phyloP scores from a whole-genome alignment of 257 asterid genomes.

The Solanum gandarillasii region DNA sequence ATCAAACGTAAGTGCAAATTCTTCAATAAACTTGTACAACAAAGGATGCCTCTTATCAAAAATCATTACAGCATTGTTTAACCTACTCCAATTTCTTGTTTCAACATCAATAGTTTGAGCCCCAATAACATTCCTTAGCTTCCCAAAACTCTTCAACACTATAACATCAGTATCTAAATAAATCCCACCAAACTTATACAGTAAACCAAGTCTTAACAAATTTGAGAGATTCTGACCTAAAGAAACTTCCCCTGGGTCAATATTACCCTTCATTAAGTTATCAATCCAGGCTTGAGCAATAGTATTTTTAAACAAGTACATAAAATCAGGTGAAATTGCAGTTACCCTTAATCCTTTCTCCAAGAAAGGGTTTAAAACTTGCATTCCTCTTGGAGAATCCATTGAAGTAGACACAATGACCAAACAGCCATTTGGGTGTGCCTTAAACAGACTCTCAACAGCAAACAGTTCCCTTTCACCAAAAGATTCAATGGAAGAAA shows the following conservation, averaged over 20 bases:
- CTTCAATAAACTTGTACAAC: constrained; percentile 73
- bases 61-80: constrained; percentile 87
- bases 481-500: constrained; percentile 43
- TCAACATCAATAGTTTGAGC: constrained; percentile 59
- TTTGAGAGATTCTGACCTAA: constrained; percentile 80
- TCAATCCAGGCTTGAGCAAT: constrained; percentile 62
- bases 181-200: constrained; percentile 83
- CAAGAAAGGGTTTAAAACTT: constrained; percentile 47
- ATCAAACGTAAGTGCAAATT: constrained; percentile 83
- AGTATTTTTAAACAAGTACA: constrained; percentile 52
- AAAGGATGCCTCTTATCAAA: constrained; percentile 75
- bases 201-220: constrained; percentile 65
- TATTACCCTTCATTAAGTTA: constrained; percentile 41
- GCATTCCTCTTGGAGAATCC: constrained; percentile 52
- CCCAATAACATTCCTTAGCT: constrained; percentile 52
- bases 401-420: constrained; percentile 59
- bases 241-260: constrained; percentile 67
- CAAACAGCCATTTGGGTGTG: constrained; percentile 68
- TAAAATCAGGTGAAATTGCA: constrained; percentile 62
- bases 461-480: constrained; percentile 55
- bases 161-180: constrained; percentile 76
- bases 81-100: constrained; percentile 69
- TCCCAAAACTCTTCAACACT: constrained; percentile 37
- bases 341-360: constrained; percentile 43
- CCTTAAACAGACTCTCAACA: constrained; percentile 44